A percentile compares a stretch with the other conserved stretches of the same genome.
These are phyloP conservation scores for Colletotrichum eleusines DNA, from an alignment of 2,329 filamentous ascomycete species.

Conservation along the genomic window DNA sequence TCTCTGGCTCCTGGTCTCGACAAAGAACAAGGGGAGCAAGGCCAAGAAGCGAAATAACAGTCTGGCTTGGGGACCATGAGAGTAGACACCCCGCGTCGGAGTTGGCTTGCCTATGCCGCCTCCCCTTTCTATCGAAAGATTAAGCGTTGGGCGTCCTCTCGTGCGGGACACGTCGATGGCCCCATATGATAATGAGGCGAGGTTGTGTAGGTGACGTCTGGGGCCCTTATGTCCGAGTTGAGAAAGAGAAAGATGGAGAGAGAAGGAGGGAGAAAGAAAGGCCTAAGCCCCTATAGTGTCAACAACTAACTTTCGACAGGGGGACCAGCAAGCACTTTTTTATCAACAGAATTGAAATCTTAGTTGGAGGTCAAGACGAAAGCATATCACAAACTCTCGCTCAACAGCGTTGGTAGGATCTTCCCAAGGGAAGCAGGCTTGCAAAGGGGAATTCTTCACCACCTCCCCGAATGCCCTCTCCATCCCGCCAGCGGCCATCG, in stretches of 20 bases:
- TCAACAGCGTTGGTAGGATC: background rate
- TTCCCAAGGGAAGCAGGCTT: background rate
- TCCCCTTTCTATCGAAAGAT: slow-evolving; percentile 7
- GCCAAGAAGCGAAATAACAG: background rate
- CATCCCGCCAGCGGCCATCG: slow-evolving; percentile 45
- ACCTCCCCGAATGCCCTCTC: slow-evolving; percentile 45
- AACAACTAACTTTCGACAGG: background rate
- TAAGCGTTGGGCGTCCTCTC: background rate
- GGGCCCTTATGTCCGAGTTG: background rate
- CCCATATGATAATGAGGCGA: background rate
- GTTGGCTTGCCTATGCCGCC: background rate
- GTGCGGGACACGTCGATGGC: background rate
- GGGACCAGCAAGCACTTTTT: background rate
- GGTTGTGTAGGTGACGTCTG: background rate
- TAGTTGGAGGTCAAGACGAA: background rate
- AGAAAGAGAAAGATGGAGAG: background rate
- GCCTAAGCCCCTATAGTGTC: too few relatives aligned
- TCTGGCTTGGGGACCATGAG: background rate
- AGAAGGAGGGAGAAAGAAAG: background rate
- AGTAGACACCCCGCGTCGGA: background rate
- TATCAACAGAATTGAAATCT: too few relatives aligned
- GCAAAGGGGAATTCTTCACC: slow-evolving; percentile 44
- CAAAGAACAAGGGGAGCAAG: background rate
- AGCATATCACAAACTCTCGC: background rate
- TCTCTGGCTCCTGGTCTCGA: background rate